phyloP scores from a whole-genome alignment of 257 asterid species.

The Marsdenia floribunda region DNA sequence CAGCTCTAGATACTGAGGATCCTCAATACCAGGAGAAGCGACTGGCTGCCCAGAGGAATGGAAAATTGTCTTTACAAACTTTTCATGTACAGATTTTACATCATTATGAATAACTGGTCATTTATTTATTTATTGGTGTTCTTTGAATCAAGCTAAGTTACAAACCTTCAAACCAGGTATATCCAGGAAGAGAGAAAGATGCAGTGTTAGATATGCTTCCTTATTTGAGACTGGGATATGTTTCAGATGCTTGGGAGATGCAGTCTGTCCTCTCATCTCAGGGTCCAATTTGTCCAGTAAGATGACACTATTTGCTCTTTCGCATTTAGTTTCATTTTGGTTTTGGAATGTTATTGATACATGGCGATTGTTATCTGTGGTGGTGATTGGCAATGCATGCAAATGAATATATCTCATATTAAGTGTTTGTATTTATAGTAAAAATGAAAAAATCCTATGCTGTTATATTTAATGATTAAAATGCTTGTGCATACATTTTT shows the following conservation, averaged over 20 bases:
- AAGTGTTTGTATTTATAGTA: background rate
- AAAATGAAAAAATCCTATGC: background rate
- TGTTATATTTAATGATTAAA: background rate
- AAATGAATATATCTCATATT: background rate
- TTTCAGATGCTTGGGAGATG: conserved; percentile 89
- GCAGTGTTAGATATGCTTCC: conserved; percentile 97
- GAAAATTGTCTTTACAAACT: conserved; percentile 71
- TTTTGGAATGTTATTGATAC: background rate
- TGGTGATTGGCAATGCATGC: background rate
- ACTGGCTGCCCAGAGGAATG: conserved; percentile 97
- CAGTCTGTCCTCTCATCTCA: conserved; percentile 86
- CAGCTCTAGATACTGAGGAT: conserved; percentile 86
- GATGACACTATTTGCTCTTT: conserved; percentile 21
- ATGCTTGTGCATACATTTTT: background rate
- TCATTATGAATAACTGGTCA: background rate
- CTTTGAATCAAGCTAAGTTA: conserved; percentile 16
- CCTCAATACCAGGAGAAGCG: conserved; percentile 98
- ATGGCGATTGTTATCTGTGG: background rate
- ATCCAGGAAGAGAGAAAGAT: conserved; percentile 79
- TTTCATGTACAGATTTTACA: conserved; percentile 53
- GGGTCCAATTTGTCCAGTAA: conserved; percentile 95
- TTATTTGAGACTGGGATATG: conserved; percentile 86
- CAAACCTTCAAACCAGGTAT: conserved; percentile 42
- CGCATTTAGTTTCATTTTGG: background rate
- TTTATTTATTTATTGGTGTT: background rate